Evolutionary conservation across 2,329 filamentous ascomycete genomes (phyloP).

Genomic region (Xylaria multiplex): DNA sequence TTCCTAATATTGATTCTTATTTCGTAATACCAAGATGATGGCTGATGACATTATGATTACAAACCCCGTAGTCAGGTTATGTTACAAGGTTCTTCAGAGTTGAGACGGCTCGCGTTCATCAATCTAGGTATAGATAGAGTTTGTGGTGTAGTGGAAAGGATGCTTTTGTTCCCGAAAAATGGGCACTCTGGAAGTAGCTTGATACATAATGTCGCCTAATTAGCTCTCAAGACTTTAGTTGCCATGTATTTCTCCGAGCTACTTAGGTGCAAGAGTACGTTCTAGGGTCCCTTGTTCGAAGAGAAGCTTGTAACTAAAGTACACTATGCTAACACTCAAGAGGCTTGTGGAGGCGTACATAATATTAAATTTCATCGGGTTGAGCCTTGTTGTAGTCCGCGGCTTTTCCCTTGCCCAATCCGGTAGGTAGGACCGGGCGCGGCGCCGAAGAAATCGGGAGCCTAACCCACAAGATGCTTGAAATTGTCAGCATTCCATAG

Average conservation of each 20-base stretch:
- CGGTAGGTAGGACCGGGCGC: background rate
- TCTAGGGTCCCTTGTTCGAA: background rate
- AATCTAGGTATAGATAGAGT: background rate
- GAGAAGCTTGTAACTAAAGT: background rate
- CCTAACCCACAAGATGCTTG: constrained; percentile 6
- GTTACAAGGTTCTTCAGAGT: background rate
- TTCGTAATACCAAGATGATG: constrained; percentile 13
- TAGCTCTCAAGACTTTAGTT: background rate
- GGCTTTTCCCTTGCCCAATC: constrained; percentile 7
- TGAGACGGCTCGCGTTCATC: background rate
- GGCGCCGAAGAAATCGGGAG: background rate
- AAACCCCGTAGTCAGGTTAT: constrained; percentile 9
- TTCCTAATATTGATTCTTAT: constrained; percentile 2
- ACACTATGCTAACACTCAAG: background rate
- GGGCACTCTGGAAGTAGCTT: background rate
- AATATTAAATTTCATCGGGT: background rate
- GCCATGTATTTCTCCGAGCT: background rate
- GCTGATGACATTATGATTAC: constrained; percentile 12
- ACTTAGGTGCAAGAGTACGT: background rate
- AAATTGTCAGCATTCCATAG: constrained; percentile 30
- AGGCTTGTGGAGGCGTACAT: background rate
- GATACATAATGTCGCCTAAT: background rate
- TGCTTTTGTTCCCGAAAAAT: background rate
- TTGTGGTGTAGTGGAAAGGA: background rate
- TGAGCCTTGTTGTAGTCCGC: background rate